These are phyloP conservation scores for Hypoxylon sp. DNA, from an alignment of 2,329 filamentous ascomycete genomes.

Conservation along the genomic window DNA sequence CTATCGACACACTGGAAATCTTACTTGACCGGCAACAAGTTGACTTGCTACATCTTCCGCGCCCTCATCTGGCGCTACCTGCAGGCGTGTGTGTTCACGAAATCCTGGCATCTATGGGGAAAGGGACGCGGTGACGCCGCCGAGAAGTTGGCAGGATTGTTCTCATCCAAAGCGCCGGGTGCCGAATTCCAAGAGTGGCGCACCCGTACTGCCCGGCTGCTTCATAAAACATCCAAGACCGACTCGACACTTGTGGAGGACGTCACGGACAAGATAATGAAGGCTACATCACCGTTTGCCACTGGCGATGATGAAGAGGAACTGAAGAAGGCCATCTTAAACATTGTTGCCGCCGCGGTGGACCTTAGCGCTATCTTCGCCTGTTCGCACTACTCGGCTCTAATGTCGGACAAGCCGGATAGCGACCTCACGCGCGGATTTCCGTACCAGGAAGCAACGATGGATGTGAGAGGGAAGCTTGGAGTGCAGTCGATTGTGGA, in stretches of 20 bases:
- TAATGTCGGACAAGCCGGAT: slow-evolving; percentile 50
- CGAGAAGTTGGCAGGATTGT: slow-evolving; percentile 25
- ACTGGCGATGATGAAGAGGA: slow-evolving; percentile 24
- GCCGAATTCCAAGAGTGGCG: slow-evolving; percentile 46
- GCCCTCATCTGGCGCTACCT: slow-evolving; percentile 53
- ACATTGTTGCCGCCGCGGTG: slow-evolving; percentile 45
- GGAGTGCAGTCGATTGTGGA: slow-evolving; percentile 46
- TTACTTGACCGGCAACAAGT: slow-evolving; percentile 44
- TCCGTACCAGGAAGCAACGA: slow-evolving; percentile 36
- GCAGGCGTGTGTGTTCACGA: slow-evolving; percentile 45
- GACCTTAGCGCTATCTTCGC: slow-evolving; percentile 46
- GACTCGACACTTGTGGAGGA: slow-evolving; percentile 42
- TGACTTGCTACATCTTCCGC: slow-evolving; percentile 50
- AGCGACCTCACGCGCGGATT: slow-evolving; percentile 49
- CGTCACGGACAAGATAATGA: slow-evolving; percentile 40
- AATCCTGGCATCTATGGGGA: slow-evolving; percentile 48
- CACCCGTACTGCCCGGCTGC: slow-evolving; percentile 45
- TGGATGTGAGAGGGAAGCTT: slow-evolving; percentile 47
- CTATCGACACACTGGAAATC: slow-evolving; percentile 50
- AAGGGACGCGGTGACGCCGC: slow-evolving; percentile 42
- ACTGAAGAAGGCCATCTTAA: slow-evolving; percentile 34
- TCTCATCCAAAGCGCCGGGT: slow-evolving; percentile 36
- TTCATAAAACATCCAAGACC: slow-evolving; percentile 41
- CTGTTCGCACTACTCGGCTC: slow-evolving; percentile 39
- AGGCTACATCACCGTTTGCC: slow-evolving; percentile 42